A percentile compares a stretch with the other conserved stretches of the same genome.
These are phyloP conservation scores for Raphidocelis subcapitata DNA, from an alignment of 139 green algal species.

Conservation along the genomic window DNA sequence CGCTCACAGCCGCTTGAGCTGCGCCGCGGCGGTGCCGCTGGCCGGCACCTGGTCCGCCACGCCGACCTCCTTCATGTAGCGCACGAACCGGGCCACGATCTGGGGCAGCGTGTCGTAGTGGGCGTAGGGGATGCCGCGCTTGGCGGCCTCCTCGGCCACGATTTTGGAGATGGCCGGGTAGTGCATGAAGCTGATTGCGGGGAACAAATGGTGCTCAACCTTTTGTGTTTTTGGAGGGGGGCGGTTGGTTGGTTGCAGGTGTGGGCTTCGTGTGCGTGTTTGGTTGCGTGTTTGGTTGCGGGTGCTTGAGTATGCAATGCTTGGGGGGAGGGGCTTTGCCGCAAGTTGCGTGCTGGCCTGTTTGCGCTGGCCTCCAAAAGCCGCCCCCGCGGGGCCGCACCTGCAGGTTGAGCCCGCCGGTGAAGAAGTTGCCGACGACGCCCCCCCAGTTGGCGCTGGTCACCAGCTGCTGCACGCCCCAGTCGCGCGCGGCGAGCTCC, in stretches of 20 bases:
- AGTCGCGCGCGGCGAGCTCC: conserved; percentile 53
- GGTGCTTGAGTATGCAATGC: too few relatives aligned
- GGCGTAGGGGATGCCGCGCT: conserved; percentile 70
- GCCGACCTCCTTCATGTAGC: conserved; percentile 51
- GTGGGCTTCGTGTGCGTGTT: too few relatives aligned
- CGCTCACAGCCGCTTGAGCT: conserved; percentile 11
- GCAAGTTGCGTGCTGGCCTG: too few relatives aligned
- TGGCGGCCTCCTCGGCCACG: conserved; percentile 69
- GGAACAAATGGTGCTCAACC: conserved; percentile 85
- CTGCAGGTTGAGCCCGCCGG: conserved; percentile 78
- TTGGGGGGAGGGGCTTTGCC: too few relatives aligned
- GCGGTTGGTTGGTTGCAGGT: too few relatives aligned
- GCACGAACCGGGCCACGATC: conserved; percentile 46
- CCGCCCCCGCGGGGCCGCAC: conserved; percentile 13
- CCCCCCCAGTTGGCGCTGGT: conserved; percentile 84
- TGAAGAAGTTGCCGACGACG: conserved; percentile 83
- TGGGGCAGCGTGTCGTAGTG: conserved; percentile 66
- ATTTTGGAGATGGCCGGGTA: conserved; percentile 81
- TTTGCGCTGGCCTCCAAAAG: too few relatives aligned
- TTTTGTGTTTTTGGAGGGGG: too few relatives aligned
- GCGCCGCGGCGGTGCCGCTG: conserved; percentile 3
- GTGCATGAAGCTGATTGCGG: conserved; percentile 76
- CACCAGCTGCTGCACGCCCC: conserved; percentile 78
- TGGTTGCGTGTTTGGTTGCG: too few relatives aligned
- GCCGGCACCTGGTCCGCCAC: conserved; percentile 37